Evolutionary conservation across 805 yeast genomes (phyloP).

Genomic region (Hanseniaspora jakobsenii): DNA sequence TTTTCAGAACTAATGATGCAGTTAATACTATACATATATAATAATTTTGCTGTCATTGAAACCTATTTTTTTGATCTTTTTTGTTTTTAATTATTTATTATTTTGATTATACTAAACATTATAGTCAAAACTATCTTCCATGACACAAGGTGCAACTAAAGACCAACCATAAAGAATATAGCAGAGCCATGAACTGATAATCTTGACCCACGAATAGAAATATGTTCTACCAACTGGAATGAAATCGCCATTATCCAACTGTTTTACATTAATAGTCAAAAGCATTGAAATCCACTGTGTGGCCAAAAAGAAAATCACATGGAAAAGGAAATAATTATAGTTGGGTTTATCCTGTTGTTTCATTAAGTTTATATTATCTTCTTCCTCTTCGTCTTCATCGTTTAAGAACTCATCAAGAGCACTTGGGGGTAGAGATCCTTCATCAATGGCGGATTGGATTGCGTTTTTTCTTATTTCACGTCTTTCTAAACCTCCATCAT

Average conservation of each 20-base stretch:
- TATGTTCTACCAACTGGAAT: conserved; percentile 95
- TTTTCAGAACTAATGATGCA: no score
- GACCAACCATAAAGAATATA: conserved; percentile 82
- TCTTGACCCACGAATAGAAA: conserved; percentile 89
- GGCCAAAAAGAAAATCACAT: conserved; percentile 81
- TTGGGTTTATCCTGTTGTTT: conserved; percentile 37
- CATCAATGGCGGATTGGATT: conserved; percentile 85
- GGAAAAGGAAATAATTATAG: conserved; percentile 81
- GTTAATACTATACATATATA: neutral
- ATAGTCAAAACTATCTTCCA: conserved; percentile 73
- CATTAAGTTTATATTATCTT: conserved; percentile 48
- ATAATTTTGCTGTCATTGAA: no score
- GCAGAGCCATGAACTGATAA: conserved; percentile 85
- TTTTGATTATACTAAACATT: conserved; percentile 18
- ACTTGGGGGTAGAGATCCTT: conserved; percentile 86
- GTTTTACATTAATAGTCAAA: conserved; percentile 79
- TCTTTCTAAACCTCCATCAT: conserved; percentile 35
- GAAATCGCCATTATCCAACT: conserved; percentile 74
- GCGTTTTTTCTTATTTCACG: conserved; percentile 77
- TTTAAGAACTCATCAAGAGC: conserved; percentile 56
- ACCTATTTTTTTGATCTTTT: no score
- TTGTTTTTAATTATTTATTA: neutral
- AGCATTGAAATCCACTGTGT: conserved; percentile 94
- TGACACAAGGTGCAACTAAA: conserved; percentile 71
- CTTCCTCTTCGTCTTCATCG: conserved; percentile 31